These are phyloP conservation scores for Nigrograna mackinnonii DNA, from an alignment of 2,329 filamentous ascomycete genomes.

Conservation along the genomic window DNA sequence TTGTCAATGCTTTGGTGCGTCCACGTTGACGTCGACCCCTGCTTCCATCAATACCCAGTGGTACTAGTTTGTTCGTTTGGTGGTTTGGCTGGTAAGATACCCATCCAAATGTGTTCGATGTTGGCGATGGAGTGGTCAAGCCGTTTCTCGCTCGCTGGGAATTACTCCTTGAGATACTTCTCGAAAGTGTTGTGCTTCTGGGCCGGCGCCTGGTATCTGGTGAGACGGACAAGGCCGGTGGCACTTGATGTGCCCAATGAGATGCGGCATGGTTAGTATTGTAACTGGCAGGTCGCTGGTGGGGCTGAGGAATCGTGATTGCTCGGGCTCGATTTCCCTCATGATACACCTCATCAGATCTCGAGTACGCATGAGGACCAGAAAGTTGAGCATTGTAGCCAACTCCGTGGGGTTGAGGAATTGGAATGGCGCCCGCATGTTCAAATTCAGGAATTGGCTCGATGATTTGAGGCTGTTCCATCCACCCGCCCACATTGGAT, in stretches of 20 bases:
- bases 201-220: conserved; percentile 23
- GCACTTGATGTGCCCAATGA: conserved; percentile 17
- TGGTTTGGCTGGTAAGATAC: conserved; percentile 37
- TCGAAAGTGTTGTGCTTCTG: conserved; percentile 23
- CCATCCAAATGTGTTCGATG: conserved; percentile 31
- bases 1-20: conserved; percentile 34
- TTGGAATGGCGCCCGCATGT: conserved; percentile 27
- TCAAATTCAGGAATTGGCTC: conserved; percentile 32
- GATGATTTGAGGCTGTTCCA: conserved; percentile 28
- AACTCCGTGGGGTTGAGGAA: conserved; percentile 24
- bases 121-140: conserved; percentile 27
- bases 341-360: conserved; percentile 5
- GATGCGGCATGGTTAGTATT: conserved; percentile 10
- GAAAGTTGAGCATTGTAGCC: too few species aligned
- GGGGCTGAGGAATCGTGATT: conserved; percentile 31
- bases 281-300: conserved; percentile 14
- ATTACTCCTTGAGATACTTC: conserved; percentile 26
- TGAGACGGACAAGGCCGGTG: conserved; percentile 29
- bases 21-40: conserved; percentile 31
- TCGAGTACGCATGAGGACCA: conserved; percentile 3
- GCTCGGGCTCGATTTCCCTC: conserved; percentile 22
- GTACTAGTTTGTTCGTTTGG: conserved; percentile 33
- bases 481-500: conserved; percentile 30
- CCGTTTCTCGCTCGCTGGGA: conserved; percentile 20
- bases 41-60: conserved; percentile 27